Base-by-base conservation (phyloP, 192 early-diverging fungal species). In the Pilobolus umbonatus region DNA sequence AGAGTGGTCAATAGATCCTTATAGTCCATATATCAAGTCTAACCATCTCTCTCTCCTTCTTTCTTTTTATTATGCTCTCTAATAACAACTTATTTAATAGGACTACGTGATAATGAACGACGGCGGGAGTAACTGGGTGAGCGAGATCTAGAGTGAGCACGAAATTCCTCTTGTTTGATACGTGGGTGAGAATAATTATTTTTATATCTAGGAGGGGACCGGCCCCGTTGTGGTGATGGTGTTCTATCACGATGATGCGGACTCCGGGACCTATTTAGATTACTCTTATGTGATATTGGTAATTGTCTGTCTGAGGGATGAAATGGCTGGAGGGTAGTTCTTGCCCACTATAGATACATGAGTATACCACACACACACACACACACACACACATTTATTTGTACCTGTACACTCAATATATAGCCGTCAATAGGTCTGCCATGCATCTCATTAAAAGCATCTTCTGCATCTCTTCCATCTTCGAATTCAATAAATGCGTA, bases 401-500 rank as follows among this genome's bases (percentile, higher is more conserved):
- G 39, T 67, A 84, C 88, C 80, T 98, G 91, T 42, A 98, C 80
- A 34, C 81, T 82, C 34, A 98, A 64, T 32, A 79, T 67, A 63
- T 80, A 64, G 24, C 93, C 92, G 45, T 89, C 91, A 34, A 96
- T 62, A 31, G 81, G 74, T 59, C 84, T 63, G 53, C 88, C 89
- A 68, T 91, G 91, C 92, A 98, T 90, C 38, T 90, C 91, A 62
- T 93, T 78, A 60, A 85, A 92, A 12, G 95, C 95, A 68, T 95
- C 94, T 19, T 85, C 89, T 19, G 92, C 90, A 67, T 98, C 95
- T 39, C 90, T 75, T 57, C 76, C 65, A 68, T 95, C 88, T 64
- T 94, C 92, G 72, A 88, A 96, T 77, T 98, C 95, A 31, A 96
- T 85, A 83, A 96, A 98, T 8, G 95, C 93, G 79, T 89, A 94